A percentile compares a stretch with the other conserved stretches of the same genome.
Evolutionary conservation across 2,329 filamentous ascomycete species (phyloP).

Genomic region (Aspergillus flavus): DNA sequence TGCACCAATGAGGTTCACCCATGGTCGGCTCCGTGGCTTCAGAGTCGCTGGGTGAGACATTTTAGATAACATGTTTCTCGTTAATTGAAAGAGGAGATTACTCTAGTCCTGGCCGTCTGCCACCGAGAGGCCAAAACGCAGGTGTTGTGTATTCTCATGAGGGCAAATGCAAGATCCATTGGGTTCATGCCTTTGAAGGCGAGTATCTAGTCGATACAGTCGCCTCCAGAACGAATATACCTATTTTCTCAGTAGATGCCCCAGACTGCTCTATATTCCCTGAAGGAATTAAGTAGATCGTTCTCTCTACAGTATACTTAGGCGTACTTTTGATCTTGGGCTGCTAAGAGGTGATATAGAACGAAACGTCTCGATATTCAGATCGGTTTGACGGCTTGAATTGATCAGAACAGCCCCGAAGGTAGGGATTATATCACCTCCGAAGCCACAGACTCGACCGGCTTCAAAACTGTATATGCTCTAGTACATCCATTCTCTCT

Average conservation of each 20-base stretch:
- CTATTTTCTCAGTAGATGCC: neutral
- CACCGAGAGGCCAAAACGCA: neutral
- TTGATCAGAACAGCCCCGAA: neutral
- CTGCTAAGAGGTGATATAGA: neutral
- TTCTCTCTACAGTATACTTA: neutral
- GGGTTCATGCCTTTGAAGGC: neutral
- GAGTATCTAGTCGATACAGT: neutral
- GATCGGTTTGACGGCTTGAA: neutral
- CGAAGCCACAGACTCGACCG: neutral
- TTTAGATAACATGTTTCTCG: neutral
- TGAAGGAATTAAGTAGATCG: neutral
- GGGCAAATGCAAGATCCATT: neutral
- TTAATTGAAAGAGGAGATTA: neutral
- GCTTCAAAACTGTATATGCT: neutral
- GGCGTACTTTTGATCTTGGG: neutral
- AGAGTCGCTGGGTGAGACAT: neutral
- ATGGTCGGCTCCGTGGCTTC: neutral
- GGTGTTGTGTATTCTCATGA: neutral
- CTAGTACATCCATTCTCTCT: neutral
- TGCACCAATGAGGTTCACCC: conserved; percentile 1
- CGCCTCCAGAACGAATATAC: neutral
- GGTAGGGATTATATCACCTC: neutral
- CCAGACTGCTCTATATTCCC: neutral
- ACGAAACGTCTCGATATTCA: neutral
- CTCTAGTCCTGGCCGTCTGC: neutral